phyloP scores from a whole-genome alignment of 176 grass and related monocot species.

The Avena atlantica region DNA sequence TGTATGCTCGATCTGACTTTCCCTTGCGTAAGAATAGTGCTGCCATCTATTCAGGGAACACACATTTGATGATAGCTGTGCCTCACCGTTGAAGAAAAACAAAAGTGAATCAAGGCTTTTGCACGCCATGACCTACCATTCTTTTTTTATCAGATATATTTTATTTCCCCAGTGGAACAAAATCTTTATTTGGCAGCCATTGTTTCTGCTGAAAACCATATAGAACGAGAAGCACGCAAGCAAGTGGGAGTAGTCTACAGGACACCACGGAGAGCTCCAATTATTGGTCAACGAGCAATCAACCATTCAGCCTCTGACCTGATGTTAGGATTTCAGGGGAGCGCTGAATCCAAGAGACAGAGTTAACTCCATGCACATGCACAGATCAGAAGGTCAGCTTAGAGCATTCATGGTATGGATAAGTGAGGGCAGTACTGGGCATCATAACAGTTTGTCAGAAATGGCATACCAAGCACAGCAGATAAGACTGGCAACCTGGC shows the following conservation, averaged over 20 bases:
- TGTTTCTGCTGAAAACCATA: conserved; percentile 1
- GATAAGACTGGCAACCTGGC: conserved; percentile 40
- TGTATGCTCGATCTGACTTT: conserved; percentile 30
- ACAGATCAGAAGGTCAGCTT: conserved; percentile 43
- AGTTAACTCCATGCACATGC: conserved; percentile 10
- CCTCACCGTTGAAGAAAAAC: conserved; percentile 15
- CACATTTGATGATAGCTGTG: conserved; percentile 43
- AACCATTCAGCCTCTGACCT: neutral
- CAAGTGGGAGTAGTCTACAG: conserved; percentile 40
- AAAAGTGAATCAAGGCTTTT: conserved; percentile 2
- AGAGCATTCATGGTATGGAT: conserved; percentile 49
- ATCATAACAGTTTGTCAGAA: neutral
- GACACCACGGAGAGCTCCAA: neutral
- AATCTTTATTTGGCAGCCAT: neutral
- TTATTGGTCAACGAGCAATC: conserved; percentile 48
- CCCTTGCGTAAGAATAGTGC: conserved; percentile 47
- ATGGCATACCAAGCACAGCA: neutral
- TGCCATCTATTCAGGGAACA: conserved; percentile 35
- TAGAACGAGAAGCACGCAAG: neutral
- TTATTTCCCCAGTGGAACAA: conserved; percentile 9
- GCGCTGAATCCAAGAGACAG: conserved; percentile 35
- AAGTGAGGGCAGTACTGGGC: neutral
- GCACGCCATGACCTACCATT: neutral
- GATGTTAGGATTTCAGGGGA: conserved; percentile 19
- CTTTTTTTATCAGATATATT: neutral